Evolutionary conservation across 352 stramenopile species (phyloP).

Genomic region (Phytophthora cryptogea): DNA sequence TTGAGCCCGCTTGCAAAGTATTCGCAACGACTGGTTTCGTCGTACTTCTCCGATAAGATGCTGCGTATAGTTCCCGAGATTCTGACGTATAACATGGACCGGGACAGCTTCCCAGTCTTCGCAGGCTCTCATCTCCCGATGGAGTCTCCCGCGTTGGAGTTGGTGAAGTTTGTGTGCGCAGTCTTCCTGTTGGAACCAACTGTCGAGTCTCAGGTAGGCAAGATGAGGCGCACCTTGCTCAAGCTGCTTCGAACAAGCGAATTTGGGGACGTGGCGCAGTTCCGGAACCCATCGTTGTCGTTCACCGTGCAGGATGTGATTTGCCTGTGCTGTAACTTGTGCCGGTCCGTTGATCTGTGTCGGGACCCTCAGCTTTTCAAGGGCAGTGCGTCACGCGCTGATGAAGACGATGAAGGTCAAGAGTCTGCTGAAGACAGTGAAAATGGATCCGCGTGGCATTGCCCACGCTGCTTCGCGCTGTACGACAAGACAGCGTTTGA

Average conservation of each 20-base stretch:
- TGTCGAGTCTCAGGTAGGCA: conserved; percentile 89
- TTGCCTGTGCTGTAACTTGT: conserved; percentile 96
- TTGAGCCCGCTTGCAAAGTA: conserved; percentile 67
- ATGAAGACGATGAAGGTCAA: conserved; percentile 35
- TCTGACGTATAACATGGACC: conserved; percentile 64
- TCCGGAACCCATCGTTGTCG: conserved; percentile 93
- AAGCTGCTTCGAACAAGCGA: conserved; percentile 79
- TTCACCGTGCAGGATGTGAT: conserved; percentile 98
- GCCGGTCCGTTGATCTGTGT: conserved; percentile 96
- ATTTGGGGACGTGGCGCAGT: conserved; percentile 84
- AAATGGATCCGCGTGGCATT: conserved; percentile 75
- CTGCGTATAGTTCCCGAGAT: conserved; percentile 81
- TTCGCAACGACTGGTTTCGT: conserved; percentile 68
- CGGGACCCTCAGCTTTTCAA: conserved; percentile 92
- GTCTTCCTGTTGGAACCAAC: conserved; percentile 94
- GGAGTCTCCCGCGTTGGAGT: conserved; percentile 94
- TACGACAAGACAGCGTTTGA: conserved; percentile 93
- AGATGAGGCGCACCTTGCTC: conserved; percentile 92
- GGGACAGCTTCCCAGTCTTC: conserved; percentile 79
- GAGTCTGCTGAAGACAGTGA: conserved; percentile 25
- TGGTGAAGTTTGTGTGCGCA: conserved; percentile 95
- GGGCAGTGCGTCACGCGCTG: conserved; percentile 41
- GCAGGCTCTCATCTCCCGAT: conserved; percentile 84
- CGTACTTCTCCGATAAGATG: conserved; percentile 82
- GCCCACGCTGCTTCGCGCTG: conserved; percentile 90